Base-by-base conservation (phyloP, 2,329 filamentous ascomycete species). In the Atkinsonella hypoxylon region DNA sequence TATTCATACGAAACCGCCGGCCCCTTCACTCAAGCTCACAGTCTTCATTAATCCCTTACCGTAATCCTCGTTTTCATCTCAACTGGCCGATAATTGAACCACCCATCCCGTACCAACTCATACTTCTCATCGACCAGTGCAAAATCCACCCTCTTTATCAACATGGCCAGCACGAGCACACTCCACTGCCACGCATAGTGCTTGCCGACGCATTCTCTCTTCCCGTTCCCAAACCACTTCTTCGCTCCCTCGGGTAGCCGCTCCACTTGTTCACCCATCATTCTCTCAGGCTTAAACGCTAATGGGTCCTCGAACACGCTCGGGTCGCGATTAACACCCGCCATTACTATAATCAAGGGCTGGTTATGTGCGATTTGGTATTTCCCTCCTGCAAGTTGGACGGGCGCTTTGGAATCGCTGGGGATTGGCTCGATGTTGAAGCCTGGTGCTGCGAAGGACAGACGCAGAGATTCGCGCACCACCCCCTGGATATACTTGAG, bases 401-500 rank as follows among this genome's bases (percentile, higher is more conserved):
- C 61, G 0, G 78, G 73, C 0, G 60, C 63, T 59, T 67, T 70
- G 55, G 70, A 64, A 7, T 59, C 61, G 6, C 63, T 61, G 2
- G 67, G 63, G 39, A 64, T 59, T 2, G 73, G 72, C 62, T 77
- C 74, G 50, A 76, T 72, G 64, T 77, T 77, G 65, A 80, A 77
- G 0, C 73, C 70, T 1, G 77, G 76, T 0, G 78, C 76, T 0
- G 77, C 70, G 32, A 71, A 74, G 0, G 72, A 72, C 2, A 82
- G 70, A 0, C 79, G 74, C 8, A 82, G 64, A 0, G 75, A 69
- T 59, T 81, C 77, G 48, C 74, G 71, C 26, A 81, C 61, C 26
- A 80, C 61, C 34, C 71, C 78, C 49, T 76, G 73, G 45, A 81
- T 57, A 59, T 80, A 82, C 11, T 68, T 64, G 2, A 82, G 68